Conservation (phyloP, 768 basidiomycete genomes). For the Tricholoma sp. region DNA sequence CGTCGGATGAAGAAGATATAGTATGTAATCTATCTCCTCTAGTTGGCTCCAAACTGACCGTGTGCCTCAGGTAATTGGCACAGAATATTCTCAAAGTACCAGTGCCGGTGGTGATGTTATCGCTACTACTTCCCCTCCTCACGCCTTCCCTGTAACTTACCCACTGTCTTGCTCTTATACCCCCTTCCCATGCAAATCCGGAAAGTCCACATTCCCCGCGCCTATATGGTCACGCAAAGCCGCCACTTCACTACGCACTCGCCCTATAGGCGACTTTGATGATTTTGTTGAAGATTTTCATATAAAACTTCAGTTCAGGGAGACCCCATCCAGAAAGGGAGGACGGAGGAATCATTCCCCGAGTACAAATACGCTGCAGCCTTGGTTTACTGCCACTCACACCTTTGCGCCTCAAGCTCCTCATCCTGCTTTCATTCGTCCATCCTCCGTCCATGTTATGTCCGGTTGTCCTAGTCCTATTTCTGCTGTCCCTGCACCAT, state of each 20-base stretch:
- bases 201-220: conserved; percentile 19
- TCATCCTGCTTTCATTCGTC: conserved; percentile 20
- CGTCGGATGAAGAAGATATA: conserved; percentile 8
- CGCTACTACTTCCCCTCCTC: conserved; percentile 6
- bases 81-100: background rate
- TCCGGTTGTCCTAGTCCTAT: background rate
- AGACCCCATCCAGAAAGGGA: background rate
- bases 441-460: background rate
- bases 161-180: background rate
- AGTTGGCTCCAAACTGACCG: background rate
- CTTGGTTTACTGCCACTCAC: conserved; percentile 20
- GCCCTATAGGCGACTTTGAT: conserved; percentile 18
- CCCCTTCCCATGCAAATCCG: conserved; percentile 7
- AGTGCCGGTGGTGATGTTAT: background rate
- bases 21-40: background rate
- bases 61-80: background rate
- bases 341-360: background rate
- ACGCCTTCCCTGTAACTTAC: conserved; percentile 24
- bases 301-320: conserved; percentile 19
- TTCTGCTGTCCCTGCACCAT: background rate
- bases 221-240: conserved; percentile 29
- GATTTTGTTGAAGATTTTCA: conserved; percentile 17
- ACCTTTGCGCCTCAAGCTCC: conserved; percentile 20
- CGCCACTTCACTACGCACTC: background rate
- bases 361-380: background rate